phyloP scores from a whole-genome alignment of 75 land plant genomes.

The Chamaecyparis obtusa region DNA sequence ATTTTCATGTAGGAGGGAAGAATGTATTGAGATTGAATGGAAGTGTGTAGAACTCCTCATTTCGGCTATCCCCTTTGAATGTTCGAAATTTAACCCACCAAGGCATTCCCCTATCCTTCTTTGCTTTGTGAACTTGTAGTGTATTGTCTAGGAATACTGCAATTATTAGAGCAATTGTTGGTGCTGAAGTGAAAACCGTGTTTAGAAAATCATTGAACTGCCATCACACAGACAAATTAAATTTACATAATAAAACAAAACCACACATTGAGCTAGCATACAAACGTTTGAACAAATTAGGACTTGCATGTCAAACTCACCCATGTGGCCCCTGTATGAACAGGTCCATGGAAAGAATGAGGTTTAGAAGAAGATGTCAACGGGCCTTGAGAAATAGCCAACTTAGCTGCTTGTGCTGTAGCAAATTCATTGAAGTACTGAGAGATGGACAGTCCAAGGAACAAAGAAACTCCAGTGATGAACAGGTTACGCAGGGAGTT shows the following conservation, averaged over 20 bases:
- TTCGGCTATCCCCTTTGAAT: slow-evolving; percentile 60
- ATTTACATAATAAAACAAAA: background rate
- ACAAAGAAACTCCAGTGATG: slow-evolving; percentile 64
- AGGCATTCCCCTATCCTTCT: slow-evolving; percentile 70
- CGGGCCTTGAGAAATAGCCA: background rate
- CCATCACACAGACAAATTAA: slow-evolving; percentile 9
- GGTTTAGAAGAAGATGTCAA: background rate
- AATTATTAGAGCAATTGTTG: slow-evolving; percentile 71
- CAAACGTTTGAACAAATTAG: background rate
- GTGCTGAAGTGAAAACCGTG: slow-evolving; percentile 69
- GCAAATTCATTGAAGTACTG: slow-evolving; percentile 61
- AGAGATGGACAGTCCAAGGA: slow-evolving; percentile 72
- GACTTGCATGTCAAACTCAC: slow-evolving; percentile 29
- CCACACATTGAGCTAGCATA: background rate
- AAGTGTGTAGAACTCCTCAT: slow-evolving; percentile 81
- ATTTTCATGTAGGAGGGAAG: slow-evolving; percentile 22
- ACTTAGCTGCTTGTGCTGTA: background rate
- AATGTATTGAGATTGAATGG: slow-evolving; percentile 69
- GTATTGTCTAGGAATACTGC: slow-evolving; percentile 81
- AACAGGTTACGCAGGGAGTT: slow-evolving; percentile 73
- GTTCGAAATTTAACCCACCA: slow-evolving; percentile 77
- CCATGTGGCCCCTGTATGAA: slow-evolving; percentile 57
- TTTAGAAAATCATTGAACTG: slow-evolving; percentile 93
- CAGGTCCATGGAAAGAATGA: slow-evolving; percentile 63
- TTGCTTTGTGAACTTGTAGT: slow-evolving; percentile 34